These are phyloP conservation scores for Buddleja alternifolia DNA, from an alignment of 257 asterid genomes.

Conservation along the genomic window DNA sequence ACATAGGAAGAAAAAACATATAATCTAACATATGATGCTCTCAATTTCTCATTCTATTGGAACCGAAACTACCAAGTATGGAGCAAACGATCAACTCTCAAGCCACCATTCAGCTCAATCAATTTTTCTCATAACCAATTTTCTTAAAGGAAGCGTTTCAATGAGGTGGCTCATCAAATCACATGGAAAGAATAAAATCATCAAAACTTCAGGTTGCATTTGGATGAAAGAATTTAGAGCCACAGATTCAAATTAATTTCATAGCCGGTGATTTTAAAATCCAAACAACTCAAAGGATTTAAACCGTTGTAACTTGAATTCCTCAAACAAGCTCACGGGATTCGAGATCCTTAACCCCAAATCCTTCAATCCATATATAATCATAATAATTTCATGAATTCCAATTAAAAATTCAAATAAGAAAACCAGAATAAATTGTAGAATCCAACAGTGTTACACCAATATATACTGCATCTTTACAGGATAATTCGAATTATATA, in stretches of 20 bases:
- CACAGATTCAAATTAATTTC: too few relatives aligned
- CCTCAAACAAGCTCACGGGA: too few relatives aligned
- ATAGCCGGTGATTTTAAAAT: too few relatives aligned
- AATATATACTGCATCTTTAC: background rate
- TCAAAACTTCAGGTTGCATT: background rate
- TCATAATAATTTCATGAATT: background rate
- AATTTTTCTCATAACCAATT: background rate
- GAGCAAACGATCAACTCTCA: background rate
- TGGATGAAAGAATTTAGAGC: too few relatives aligned
- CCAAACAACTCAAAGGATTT: too few relatives aligned
- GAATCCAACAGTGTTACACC: background rate
- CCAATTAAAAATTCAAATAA: background rate
- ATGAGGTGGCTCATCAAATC: conserved; percentile 11
- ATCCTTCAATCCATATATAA: too few relatives aligned
- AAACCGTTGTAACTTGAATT: too few relatives aligned
- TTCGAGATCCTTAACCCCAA: too few relatives aligned
- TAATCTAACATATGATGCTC: background rate
- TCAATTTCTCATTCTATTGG: background rate
- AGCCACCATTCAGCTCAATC: background rate
- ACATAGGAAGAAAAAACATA: background rate
- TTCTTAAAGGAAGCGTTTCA: background rate
- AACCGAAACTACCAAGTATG: background rate
- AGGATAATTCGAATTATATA: background rate
- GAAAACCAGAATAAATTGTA: background rate
- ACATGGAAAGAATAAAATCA: background rate